Percentiles rank a stretch among this genome's conserved stretches.
phyloP scores from a whole-genome alignment of 1,284 basidiomycete species.

The Ustilago xerochloae region DNA sequence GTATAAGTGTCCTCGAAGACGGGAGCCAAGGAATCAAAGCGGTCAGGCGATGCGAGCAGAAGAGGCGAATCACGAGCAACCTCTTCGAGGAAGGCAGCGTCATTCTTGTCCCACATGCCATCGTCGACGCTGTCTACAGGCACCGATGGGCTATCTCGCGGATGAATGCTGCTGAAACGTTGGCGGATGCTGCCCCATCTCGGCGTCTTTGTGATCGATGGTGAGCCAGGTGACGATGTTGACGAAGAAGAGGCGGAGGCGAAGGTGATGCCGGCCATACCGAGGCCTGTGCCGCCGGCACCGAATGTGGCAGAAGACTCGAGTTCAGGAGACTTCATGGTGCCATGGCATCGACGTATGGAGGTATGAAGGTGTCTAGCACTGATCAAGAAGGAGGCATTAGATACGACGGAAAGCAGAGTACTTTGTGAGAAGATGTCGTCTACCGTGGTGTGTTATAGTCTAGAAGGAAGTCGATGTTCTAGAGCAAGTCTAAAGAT shows the following conservation, averaged over 20 bases:
- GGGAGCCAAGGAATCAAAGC: conserved; percentile 18
- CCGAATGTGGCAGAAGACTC: conserved; percentile 8
- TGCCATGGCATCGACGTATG: neutral
- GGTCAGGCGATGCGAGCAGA: conserved; percentile 10
- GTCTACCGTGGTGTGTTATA: no score
- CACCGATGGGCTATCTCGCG: conserved; percentile 21
- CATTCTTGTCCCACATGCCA: conserved; percentile 51
- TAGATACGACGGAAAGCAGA: no score
- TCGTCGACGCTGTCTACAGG: conserved; percentile 33
- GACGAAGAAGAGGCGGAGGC: conserved; percentile 12
- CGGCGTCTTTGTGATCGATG: conserved; percentile 15
- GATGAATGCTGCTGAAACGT: conserved; percentile 40
- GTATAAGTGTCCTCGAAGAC: conserved; percentile 8
- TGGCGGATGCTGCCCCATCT: conserved; percentile 44
- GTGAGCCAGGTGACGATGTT: conserved; percentile 7
- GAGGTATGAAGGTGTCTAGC: no score
- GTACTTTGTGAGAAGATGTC: no score
- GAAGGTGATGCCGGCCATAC: conserved; percentile 17
- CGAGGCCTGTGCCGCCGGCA: conserved; percentile 5
- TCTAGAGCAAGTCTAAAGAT: no score
- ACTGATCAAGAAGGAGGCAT: no score
- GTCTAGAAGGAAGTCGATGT: no score
- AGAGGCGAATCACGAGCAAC: conserved; percentile 34
- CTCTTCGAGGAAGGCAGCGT: conserved; percentile 48
- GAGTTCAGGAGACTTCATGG: conserved; percentile 21